These are phyloP conservation scores for Trichophyton verrucosum DNA, from an alignment of 2,329 filamentous ascomycete species.

Conservation along the genomic window DNA sequence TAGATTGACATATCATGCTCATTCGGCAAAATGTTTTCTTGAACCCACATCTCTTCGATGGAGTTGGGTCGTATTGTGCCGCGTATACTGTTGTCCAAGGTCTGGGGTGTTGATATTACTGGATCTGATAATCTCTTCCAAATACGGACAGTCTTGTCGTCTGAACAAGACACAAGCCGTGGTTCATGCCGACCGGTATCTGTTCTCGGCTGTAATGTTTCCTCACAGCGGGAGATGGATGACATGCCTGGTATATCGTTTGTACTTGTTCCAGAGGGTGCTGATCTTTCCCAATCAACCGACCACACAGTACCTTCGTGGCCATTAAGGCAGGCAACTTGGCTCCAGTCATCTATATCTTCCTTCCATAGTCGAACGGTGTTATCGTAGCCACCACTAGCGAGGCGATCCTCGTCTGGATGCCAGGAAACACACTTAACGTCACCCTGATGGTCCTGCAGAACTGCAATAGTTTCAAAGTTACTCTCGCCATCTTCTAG, in stretches of 20 bases:
- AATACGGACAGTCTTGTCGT: constrained; percentile 65
- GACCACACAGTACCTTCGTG: constrained; percentile 86
- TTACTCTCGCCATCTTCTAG: constrained; percentile 75
- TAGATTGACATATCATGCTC: constrained; percentile 74
- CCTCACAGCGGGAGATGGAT: constrained; percentile 14
- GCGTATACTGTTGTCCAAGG: constrained; percentile 44
- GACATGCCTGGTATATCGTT: constrained; percentile 9
- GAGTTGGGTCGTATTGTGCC: constrained; percentile 68
- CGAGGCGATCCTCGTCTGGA: constrained; percentile 65
- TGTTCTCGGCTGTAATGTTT: no score
- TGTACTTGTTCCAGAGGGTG: neutral
- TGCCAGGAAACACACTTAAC: constrained; percentile 94
- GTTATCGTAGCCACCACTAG: constrained; percentile 88
- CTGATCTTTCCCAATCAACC: constrained; percentile 48
- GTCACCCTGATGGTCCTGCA: constrained; percentile 89
- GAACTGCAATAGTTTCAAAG: constrained; percentile 89
- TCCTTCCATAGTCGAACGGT: constrained; percentile 80
- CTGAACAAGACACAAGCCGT: constrained; percentile 69
- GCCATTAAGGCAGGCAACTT: constrained; percentile 66
- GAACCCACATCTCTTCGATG: constrained; percentile 71
- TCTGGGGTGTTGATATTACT: constrained; percentile 36
- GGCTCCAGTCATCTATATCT: constrained; percentile 88
- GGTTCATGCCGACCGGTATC: constrained; percentile 25
- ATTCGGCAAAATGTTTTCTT: constrained; percentile 61
- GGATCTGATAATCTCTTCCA: constrained; percentile 54